Evolutionary conservation across 2,329 filamentous ascomycete species (phyloP), one percentile per base, ranked within the genome.

Genomic region (Waltergamsia citrina): DNA sequence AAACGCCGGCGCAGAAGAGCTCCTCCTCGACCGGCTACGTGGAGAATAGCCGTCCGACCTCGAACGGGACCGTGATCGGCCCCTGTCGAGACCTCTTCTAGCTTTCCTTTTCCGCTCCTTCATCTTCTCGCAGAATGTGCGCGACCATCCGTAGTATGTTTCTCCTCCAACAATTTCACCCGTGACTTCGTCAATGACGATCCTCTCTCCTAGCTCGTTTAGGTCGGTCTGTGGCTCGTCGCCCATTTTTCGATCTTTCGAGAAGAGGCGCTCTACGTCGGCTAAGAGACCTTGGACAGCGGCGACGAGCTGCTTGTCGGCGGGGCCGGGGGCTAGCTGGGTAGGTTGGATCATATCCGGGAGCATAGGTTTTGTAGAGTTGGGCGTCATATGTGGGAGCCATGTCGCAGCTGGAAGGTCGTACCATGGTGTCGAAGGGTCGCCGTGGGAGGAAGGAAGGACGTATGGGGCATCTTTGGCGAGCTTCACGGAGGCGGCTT

Each of bases 111-210:
- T 56, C 21, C 71, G 63, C 33, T 65, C 60, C 56, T 81, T 85
- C 81, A 92, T 92, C 49, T 81, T 83, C 43, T 85, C 68, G 51
- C 85, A 93, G 45, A 94, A 92, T 1, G 65, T 64, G 25, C 74
- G 71, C 5, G 85, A 90, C 87, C 87, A 94, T 40, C 86, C 87
- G 51, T 93, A 93, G 53, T 93, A 93, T 1, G 82, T 85, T 41
- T 85, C 78, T 2, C 78, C 79, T 6, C 69, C 66, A 6, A 78
- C 52, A 3, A 79, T 59, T 3, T 81, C 74, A 1, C 78, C 78
- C 0, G 74, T 81, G n/a, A 74, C 60, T 43, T 80, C 74, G 44
- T 86, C 77, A 3, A 74, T 53, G 14, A 78, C 60, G 34, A 85
- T 63, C 12, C 69, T 59, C 51, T 92, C 81, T 9, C 85, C 86